A percentile compares a stretch with the other conserved stretches of the same genome.
Evolutionary conservation across 306 rosid species (phyloP).

Genomic region (Ochetophila trinervis): DNA sequence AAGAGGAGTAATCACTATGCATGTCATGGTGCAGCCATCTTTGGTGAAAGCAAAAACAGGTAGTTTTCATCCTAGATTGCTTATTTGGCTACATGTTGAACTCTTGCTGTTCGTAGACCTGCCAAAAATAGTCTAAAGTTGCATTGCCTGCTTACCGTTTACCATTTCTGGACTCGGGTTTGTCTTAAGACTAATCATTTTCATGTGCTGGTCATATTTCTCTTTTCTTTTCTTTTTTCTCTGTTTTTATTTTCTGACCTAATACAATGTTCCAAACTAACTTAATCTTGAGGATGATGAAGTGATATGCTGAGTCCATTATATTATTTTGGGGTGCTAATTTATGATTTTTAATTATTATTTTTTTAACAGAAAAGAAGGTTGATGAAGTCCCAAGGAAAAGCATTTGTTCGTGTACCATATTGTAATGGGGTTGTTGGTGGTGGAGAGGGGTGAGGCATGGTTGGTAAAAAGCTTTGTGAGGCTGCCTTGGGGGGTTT

Average conservation of each 20-base stretch:
- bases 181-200: no score
- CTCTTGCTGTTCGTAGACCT: no score
- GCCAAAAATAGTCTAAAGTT: no score
- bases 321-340: neutral
- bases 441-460: constrained; percentile 26
- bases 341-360: no score
- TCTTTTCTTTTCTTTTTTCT: no score
- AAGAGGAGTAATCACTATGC: constrained; percentile 78
- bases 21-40: constrained; percentile 88
- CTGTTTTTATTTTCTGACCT: no score
- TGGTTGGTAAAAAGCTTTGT: constrained; percentile 1
- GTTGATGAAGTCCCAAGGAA: constrained; percentile 67
- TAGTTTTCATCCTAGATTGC: constrained; percentile 30
- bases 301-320: constrained; percentile 1
- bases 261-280: no score
- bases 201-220: no score
- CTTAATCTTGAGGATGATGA: neutral
- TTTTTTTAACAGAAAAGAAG: constrained; percentile 61
- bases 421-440: constrained; percentile 48
- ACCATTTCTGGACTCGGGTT: no score
- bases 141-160: no score
- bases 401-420: constrained; percentile 68
- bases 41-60: constrained; percentile 81
- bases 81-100: neutral
- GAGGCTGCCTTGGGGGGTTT: constrained; percentile 33